These are phyloP conservation scores for Pisolithus microcarpus DNA, from an alignment of 768 basidiomycete genomes.

Conservation along the genomic window DNA sequence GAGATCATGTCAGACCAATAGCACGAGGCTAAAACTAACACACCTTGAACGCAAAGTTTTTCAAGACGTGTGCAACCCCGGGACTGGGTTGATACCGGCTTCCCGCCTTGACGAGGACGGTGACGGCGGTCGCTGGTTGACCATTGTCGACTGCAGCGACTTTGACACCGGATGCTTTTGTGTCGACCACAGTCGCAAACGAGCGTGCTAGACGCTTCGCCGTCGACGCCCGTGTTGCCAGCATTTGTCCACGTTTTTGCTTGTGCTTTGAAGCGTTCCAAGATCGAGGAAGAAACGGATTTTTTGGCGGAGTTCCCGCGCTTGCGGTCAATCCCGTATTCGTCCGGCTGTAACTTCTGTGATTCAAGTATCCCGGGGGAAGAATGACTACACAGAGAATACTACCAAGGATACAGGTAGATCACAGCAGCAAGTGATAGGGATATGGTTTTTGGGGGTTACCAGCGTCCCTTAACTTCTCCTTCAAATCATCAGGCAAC, in stretches of 20 bases:
- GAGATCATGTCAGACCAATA: neutral
- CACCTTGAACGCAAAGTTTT: conserved; percentile 99
- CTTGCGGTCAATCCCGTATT: neutral
- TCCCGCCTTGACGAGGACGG: conserved; percentile 89
- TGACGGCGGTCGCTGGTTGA: conserved; percentile 79
- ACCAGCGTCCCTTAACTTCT: too few species aligned
- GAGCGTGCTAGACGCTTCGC: conserved; percentile 54
- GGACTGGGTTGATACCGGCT: conserved; percentile 82
- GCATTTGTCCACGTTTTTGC: conserved; percentile 40
- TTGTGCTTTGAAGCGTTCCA: neutral
- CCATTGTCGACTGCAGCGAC: conserved; percentile 79
- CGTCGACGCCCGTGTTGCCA: conserved; percentile 56
- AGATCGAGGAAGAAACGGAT: neutral
- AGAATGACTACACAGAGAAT: too few species aligned
- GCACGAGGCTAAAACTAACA: neutral
- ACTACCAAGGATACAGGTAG: too few species aligned
- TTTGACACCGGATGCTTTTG: conserved; percentile 60
- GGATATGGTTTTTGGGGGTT: too few species aligned
- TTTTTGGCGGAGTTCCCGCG: neutral
- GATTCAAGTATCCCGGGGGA: too few species aligned
- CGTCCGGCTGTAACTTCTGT: neutral
- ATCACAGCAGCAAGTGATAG: too few species aligned
- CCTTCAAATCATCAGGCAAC: too few species aligned
- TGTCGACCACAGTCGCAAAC: conserved; percentile 80
- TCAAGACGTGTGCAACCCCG: conserved; percentile 88